These are phyloP conservation scores for Irineochytrium annulatum DNA, from an alignment of 192 early-diverging fungal species.

Conservation along the genomic window DNA sequence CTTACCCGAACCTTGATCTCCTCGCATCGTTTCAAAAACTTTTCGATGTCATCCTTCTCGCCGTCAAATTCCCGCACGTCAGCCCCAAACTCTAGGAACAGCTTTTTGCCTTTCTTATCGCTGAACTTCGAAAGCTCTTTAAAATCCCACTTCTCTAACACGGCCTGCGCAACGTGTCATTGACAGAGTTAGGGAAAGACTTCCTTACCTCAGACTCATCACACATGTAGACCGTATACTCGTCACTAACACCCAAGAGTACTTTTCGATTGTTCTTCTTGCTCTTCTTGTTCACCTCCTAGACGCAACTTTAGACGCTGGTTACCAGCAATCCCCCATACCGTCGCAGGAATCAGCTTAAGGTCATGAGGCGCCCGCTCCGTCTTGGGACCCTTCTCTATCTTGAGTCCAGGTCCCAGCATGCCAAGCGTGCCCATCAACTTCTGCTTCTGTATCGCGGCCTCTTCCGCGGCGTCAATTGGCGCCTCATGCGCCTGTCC, in stretches of 20 bases:
- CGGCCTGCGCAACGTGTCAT: slow-evolving; percentile 11
- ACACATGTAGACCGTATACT: slow-evolving; percentile 45
- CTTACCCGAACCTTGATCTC: slow-evolving; percentile 33
- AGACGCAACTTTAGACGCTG: slow-evolving; percentile 4
- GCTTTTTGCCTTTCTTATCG: slow-evolving; percentile 50
- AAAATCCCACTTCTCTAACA: slow-evolving; percentile 40
- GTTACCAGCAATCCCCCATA: slow-evolving; percentile 7
- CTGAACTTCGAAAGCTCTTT: slow-evolving; percentile 27
- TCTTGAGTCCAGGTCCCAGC: slow-evolving; percentile 27
- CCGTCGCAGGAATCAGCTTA: slow-evolving; percentile 25
- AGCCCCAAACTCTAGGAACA: slow-evolving; percentile 36
- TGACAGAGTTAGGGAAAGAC: neutral
- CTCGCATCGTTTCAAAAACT: slow-evolving; percentile 25
- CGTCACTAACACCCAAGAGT: slow-evolving; percentile 39
- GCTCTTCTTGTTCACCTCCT: slow-evolving; percentile 53
- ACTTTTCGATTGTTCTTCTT: slow-evolving; percentile 51
- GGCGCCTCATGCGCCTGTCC: neutral
- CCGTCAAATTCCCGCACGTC: slow-evolving; percentile 48
- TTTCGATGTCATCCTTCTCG: slow-evolving; percentile 43
- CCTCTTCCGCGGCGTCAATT: slow-evolving; percentile 16
- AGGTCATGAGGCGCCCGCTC: slow-evolving; percentile 32
- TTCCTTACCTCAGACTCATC: slow-evolving; percentile 15
- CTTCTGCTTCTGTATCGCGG: slow-evolving; percentile 35
- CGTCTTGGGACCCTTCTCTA: slow-evolving; percentile 17
- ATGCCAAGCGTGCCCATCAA: slow-evolving; percentile 38